Evolutionary conservation across 768 basidiomycete species (phyloP), one percentile per base, ranked within the genome.

Genomic region (Heimioporus sp.): DNA sequence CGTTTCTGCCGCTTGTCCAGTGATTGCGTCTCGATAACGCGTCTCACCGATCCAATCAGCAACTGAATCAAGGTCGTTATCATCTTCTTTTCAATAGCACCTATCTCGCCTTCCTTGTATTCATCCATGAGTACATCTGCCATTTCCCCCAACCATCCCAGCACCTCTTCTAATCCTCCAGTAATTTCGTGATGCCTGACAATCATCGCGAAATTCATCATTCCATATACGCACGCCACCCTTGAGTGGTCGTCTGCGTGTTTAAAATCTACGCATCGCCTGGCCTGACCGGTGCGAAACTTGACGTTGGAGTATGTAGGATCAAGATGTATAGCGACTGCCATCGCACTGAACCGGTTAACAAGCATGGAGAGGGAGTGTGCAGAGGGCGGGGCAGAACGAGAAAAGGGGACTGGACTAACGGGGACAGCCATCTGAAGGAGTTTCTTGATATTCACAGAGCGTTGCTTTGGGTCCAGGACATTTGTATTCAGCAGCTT

Each of bases 291-390:
- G 38, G 94, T 67, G 15, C 87, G 81, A 40, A 77, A 75, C 5
- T 69, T 69, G 42, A 77, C 69, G 19, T 78, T 76, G 3, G 73
- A 58, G 1, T 73, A 63, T 0, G 74, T 68, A 0, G 84, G 81
- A 42, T 87, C 82, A 41, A 97, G 78, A 58, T 85, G 79, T 39
- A 89, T 76, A 5, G 83, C 84, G 24, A 90, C 74, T 6, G 86
- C 81, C 56, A 88, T 74, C 11, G 88, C 85, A 44, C 80, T 82
- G 60, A 90, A 83, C 10, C 93, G 83, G 67, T 97, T 97, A 68
- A 86, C 82, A 32, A 96, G 74, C 78, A 84, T 84, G 1, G 90
- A 87, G 2, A 89, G 73, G 35, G 88, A 81, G 32, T 77, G 72
- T 3, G 65, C 54, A 0, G 75, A 71, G 0, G 85, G 83, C 5